Evolutionary conservation across 2,329 filamentous ascomycete species (phyloP), one percentile per base, ranked within the genome.

Genomic region (Onygena corvina): DNA sequence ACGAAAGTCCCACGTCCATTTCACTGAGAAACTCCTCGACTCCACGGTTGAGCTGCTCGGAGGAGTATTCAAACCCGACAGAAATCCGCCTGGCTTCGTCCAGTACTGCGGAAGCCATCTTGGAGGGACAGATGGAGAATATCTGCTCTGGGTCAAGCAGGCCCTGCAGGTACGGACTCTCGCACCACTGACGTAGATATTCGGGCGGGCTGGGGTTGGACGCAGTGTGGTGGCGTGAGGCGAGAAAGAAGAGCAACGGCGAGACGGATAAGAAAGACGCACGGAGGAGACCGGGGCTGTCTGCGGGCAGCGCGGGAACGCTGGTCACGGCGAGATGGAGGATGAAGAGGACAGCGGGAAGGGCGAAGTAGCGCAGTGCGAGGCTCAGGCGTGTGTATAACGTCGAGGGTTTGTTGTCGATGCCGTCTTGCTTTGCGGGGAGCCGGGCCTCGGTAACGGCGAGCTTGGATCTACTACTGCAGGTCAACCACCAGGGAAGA

Each of bases 11-110:
- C 72, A 94, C 85, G 56, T 84, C 74, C 82, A 95, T 89, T 71
- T 96, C 81, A 53, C 75, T 73, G 56, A 95, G 77, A 63, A 94
- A 98, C 66, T 94, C 88, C 55, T 79, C 73, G 53, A 94, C 88
- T 56, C 81, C 85, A 60, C 76, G 78, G 65, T 87, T 86, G 61
- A 95, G 76, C 67, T 88, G 77, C 48, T 81, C 78, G 59, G 87
- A 76, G 53, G 79, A 74, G 68, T 89, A 90, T 49, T 94, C 86
- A 69, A 96, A 96, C 67, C 92, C 80, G 58, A 78, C 78, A 60
- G 86, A 84, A 61, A 95, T 80, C 62, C 79, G 79, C 75, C 81
- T 81, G 52, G 88, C 86, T 69, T 90, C 84, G 54, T 81, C 76
- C 56, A 76, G 66, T 52, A 82, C 54, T 25, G 44, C 14, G 5